Percentiles rank a stretch among this genome's conserved stretches.
Evolutionary conservation across 1,284 basidiomycete genomes (phyloP).

Genomic region (Gomphus bonarii): DNA sequence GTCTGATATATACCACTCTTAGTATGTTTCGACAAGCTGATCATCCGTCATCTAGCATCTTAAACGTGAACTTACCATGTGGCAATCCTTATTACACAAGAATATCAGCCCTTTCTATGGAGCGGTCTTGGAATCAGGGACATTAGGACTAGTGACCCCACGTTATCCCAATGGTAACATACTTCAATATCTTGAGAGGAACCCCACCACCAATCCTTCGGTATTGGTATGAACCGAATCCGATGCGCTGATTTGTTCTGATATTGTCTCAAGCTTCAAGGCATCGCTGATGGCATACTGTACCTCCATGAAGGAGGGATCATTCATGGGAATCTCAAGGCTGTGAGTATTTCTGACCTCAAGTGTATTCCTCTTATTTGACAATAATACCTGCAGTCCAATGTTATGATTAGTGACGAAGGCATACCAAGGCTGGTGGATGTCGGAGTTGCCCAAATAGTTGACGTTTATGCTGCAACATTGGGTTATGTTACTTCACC

Average conservation of each 20-base stretch:
- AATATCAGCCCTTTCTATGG: slow-evolving; percentile 2
- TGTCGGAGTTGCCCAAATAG: slow-evolving; percentile 1
- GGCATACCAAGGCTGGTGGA: slow-evolving; percentile 6
- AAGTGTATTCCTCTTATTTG: neutral
- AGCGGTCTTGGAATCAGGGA: neutral
- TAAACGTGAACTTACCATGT: neutral
- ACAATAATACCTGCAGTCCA: neutral
- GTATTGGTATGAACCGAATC: neutral
- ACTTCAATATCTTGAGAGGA: neutral
- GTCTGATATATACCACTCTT: too few species aligned
- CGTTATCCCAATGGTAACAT: slow-evolving; percentile 1
- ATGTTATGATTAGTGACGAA: slow-evolving; percentile 3
- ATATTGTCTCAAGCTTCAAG: neutral
- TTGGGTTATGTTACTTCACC: neutral
- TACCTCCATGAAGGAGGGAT: slow-evolving; percentile 19
- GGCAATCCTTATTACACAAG: neutral
- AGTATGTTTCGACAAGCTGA: neutral
- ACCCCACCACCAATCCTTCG: neutral
- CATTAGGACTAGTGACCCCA: neutral
- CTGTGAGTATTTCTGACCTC: neutral
- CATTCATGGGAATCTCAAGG: slow-evolving; percentile 42
- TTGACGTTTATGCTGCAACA: neutral
- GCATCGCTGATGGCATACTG: slow-evolving; percentile 15
- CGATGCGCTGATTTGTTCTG: neutral
- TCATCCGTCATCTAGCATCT: neutral